phyloP scores from a whole-genome alignment of 371 early-diverging fungal species.

The Zancudomyces culisetae region DNA sequence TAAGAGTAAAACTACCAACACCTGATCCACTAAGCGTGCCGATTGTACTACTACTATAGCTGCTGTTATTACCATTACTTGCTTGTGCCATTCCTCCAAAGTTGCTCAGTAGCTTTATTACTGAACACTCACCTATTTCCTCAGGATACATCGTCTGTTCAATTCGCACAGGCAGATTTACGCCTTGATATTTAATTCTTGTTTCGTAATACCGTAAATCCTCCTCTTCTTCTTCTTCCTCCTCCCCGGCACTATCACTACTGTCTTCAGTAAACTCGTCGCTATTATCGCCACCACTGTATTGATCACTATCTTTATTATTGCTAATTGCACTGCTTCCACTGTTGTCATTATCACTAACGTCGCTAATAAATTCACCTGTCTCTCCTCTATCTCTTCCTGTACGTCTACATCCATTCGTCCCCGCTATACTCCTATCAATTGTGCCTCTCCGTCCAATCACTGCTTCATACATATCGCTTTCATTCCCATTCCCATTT shows the following conservation, averaged over 20 bases:
- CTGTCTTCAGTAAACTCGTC: constrained; percentile 27
- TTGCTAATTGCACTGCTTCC: no score
- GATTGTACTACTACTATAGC: no score
- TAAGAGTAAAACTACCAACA: no score
- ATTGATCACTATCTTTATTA: neutral
- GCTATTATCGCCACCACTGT: neutral
- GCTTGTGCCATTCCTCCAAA: constrained; percentile 9
- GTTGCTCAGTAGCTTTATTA: constrained; percentile 21
- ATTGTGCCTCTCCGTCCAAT: no score
- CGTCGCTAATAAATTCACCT: no score
- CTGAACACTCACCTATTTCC: constrained; percentile 55
- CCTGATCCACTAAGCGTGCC: no score
- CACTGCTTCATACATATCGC: neutral
- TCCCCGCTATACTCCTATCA: no score
- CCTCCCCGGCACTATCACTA: constrained; percentile 5
- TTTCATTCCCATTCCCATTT: neutral
- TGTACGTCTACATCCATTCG: no score
- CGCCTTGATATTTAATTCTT: constrained; percentile 54
- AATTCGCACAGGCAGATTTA: constrained; percentile 66
- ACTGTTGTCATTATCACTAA: no score
- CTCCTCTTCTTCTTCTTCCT: constrained; percentile 31
- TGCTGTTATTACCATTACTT: no score
- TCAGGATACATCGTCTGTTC: constrained; percentile 66
- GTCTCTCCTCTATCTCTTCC: no score
- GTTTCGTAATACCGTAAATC: constrained; percentile 76